Percentiles rank a stretch among this genome's conserved stretches.
Conservation (phyloP, 2,329 filamentous ascomycete species). For the Ascochyta pisi region DNA sequence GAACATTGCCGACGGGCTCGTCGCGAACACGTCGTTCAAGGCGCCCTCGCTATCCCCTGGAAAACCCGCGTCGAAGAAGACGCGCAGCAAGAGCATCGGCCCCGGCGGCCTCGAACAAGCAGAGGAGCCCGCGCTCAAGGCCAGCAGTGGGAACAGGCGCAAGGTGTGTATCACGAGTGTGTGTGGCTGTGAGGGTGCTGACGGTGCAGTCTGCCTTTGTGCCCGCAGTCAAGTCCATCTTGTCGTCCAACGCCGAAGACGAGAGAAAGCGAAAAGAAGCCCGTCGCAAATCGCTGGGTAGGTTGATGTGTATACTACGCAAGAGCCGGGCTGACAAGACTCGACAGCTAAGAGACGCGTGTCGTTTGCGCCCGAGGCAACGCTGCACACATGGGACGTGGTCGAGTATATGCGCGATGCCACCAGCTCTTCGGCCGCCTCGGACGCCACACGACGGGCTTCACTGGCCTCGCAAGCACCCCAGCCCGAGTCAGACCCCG, state of each 20-base stretch:
- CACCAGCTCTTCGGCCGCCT: slow-evolving; percentile 74
- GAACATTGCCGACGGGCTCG: slow-evolving; percentile 62
- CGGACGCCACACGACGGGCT: slow-evolving; percentile 75
- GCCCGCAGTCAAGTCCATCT: slow-evolving; percentile 58
- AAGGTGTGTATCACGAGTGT: slow-evolving; percentile 63
- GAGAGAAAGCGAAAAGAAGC: slow-evolving; percentile 77
- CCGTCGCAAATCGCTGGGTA: slow-evolving; percentile 84
- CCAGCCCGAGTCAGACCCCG: slow-evolving; percentile 54
- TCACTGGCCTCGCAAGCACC: slow-evolving; percentile 63
- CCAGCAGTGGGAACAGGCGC: slow-evolving; percentile 76
- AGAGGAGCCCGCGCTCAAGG: slow-evolving; percentile 77
- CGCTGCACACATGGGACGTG: slow-evolving; percentile 95
- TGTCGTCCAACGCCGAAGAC: slow-evolving; percentile 66
- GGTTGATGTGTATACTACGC: slow-evolving; percentile 11
- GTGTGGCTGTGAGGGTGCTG: slow-evolving; percentile 16
- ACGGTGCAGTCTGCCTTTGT: slow-evolving; percentile 54
- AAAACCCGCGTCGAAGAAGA: slow-evolving; percentile 39
- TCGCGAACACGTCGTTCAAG: slow-evolving; percentile 36
- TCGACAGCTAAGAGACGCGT: slow-evolving; percentile 79
- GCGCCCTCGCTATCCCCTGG: slow-evolving; percentile 37
- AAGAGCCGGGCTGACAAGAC: slow-evolving; percentile 17
- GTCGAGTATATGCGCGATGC: slow-evolving; percentile 89
- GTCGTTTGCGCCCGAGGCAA: slow-evolving; percentile 96
- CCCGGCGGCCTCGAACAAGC: slow-evolving; percentile 90
- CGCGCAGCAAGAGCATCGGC: slow-evolving; percentile 93